phyloP scores from a whole-genome alignment of 2,329 filamentous ascomycete species.

The Fonsecaea nubica region DNA sequence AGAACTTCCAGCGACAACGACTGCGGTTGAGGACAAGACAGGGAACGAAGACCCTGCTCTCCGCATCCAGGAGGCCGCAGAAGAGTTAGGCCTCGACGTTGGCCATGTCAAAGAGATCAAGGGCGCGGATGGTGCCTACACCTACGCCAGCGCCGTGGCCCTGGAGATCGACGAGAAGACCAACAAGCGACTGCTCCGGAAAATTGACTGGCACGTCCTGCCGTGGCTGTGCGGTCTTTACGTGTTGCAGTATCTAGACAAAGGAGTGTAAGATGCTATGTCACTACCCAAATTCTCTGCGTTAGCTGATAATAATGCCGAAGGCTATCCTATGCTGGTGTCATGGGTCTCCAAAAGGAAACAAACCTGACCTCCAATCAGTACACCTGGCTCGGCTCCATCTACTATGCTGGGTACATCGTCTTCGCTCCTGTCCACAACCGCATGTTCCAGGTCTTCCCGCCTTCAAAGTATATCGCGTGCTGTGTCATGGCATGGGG shows the following conservation, averaged over 20 bases:
- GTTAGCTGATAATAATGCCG: background rate
- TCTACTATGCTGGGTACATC: slow-evolving; percentile 17
- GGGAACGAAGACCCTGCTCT: slow-evolving; percentile 6
- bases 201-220: slow-evolving; percentile 17
- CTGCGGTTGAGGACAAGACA: slow-evolving; percentile 5
- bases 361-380: slow-evolving; percentile 13
- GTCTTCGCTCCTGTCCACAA: slow-evolving; percentile 19
- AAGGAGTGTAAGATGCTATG: slow-evolving; percentile 2
- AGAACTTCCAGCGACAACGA: slow-evolving; percentile 4
- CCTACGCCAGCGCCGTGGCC: slow-evolving; percentile 10
- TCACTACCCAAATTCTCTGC: background rate
- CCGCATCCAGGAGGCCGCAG: slow-evolving; percentile 7
- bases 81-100: slow-evolving; percentile 13
- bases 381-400: slow-evolving; percentile 17
- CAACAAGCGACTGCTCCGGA: slow-evolving; percentile 13
- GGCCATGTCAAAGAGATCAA: slow-evolving; percentile 18
- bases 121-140: slow-evolving; percentile 16
- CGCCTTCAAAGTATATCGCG: slow-evolving; percentile 15
- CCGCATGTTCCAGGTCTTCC: slow-evolving; percentile 17
- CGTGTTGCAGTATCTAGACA: slow-evolving; percentile 14
- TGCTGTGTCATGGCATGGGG: slow-evolving; percentile 17
- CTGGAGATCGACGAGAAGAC: slow-evolving; percentile 16
- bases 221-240: slow-evolving; percentile 13
- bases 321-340: slow-evolving; percentile 12
- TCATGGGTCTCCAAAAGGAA: slow-evolving; percentile 16